Evolutionary conservation across 768 basidiomycete species (phyloP), one percentile per base, ranked within the genome.

Genomic region (Suillus plorans): DNA sequence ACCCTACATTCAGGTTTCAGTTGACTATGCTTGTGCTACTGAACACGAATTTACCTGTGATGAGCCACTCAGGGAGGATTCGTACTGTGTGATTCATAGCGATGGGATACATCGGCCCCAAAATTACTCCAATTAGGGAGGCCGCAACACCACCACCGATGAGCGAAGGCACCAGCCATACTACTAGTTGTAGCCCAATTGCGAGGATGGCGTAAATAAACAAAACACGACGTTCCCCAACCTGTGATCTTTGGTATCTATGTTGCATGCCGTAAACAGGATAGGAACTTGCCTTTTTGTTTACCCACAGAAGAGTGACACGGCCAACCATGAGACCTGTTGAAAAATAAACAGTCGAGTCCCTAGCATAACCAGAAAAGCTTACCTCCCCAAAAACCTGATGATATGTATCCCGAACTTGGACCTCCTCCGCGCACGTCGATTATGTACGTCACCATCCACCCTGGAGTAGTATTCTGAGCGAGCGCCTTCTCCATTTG

Each of bases 91-190:
- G 76, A 22, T 73, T 75, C 61, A 78, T 71, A 18, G 77, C 64
- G 50, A 90, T 84, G 2, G 89, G 89, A 70, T 89, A 92, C 78
- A 92, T 85, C 3, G 90, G 90, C 0, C 90, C 91, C n/a, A 93
- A 79, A 28, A 91, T 74, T 12, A 91, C 56, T 20, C 91, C 91
- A 16, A 91, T 76, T 56, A 91, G 68, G 2, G 88, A 82, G 28
- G 91, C 81, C 0, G 87, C 85, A 4, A 91, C 79, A 3, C 85
- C 90, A 67, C 85, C 81, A 3, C 84, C 88, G 13, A 90, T 78
- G n/a, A 92, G 78, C 7, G 85, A 88, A 28, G 87, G 88, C 0
- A 87, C 84, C 37, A 88, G 80, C 90, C 91, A 93, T 45, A 92
- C 78, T 9, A 88, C 69, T 36, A 92, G 70, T 70, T 91, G 86